Conservation (phyloP, 352 stramenopile genomes). For the Elongisporangium undulatum region DNA sequence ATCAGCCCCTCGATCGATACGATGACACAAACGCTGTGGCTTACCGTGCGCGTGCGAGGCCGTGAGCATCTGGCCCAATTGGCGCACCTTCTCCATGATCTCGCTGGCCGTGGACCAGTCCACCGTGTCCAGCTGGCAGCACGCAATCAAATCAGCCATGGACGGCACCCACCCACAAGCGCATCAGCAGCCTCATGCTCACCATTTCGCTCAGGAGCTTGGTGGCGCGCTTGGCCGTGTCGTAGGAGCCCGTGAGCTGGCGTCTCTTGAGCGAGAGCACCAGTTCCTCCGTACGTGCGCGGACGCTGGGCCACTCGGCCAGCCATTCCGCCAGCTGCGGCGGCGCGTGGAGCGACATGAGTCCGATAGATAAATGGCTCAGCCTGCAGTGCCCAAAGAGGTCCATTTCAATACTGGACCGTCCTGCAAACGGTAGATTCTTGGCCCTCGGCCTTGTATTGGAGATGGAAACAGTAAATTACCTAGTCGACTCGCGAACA, state of each 20-base stretch:
- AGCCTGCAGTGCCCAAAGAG: background rate
- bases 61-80: conserved; percentile 78
- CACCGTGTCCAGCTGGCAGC: conserved; percentile 60
- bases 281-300: conserved; percentile 60
- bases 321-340: conserved; percentile 67
- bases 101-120: conserved; percentile 75
- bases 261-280: conserved; percentile 79
- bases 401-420: background rate
- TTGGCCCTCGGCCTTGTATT: no score
- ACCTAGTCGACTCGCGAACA: no score
- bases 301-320: conserved; percentile 70
- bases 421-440: no score
- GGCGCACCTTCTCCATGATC: conserved; percentile 82
- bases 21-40: background rate
- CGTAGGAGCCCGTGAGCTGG: conserved; percentile 74
- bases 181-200: conserved; percentile 2
- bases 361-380: background rate
- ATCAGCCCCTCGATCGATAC: background rate
- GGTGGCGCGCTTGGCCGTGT: conserved; percentile 77
- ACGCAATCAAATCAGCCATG: background rate
- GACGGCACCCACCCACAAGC: background rate
- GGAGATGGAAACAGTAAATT: no score
- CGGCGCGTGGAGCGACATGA: conserved; percentile 4
- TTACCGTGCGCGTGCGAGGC: conserved; percentile 68
- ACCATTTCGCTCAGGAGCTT: conserved; percentile 73